These are phyloP conservation scores for Dactylella cylindrospora DNA, from an alignment of 2,329 filamentous ascomycete genomes.

Conservation along the genomic window DNA sequence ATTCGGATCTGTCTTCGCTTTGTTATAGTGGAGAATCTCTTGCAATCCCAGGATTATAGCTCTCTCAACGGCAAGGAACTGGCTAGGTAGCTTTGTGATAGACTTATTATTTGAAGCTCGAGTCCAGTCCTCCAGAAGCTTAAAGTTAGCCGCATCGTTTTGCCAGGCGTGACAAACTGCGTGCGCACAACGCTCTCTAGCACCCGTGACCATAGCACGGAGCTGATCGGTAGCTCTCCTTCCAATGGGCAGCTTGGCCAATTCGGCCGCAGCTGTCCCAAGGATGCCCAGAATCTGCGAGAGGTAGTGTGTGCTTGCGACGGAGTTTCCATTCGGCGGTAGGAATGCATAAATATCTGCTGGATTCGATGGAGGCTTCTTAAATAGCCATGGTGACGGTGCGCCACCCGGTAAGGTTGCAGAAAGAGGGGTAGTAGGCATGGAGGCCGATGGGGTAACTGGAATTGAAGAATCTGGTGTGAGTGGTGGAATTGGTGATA, in stretches of 20 bases:
- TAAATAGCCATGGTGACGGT: conserved; percentile 25
- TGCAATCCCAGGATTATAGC: conserved; percentile 83
- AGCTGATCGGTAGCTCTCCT: conserved; percentile 71
- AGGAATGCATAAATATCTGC: conserved; percentile 58
- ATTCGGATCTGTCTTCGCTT: conserved; percentile 74
- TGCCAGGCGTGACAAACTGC: conserved; percentile 91
- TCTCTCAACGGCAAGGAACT: conserved; percentile 82
- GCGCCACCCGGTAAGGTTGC: conserved; percentile 67
- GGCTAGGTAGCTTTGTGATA: conserved; percentile 84
- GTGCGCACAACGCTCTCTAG: conserved; percentile 80
- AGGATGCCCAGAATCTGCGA: conserved; percentile 78
- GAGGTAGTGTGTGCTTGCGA: conserved; percentile 88
- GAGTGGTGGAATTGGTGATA: conserved; percentile 75
- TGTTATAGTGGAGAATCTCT: conserved; percentile 89
- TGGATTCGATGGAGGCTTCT: conserved; percentile 8
- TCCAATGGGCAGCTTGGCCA: conserved; percentile 54
- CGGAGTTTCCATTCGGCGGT: conserved; percentile 90
- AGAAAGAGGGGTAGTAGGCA: conserved; percentile 70
- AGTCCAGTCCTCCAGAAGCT: conserved; percentile 90
- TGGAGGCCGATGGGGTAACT: conserved; percentile 59
- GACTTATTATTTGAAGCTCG: conserved; percentile 78
- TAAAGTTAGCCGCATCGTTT: conserved; percentile 87
- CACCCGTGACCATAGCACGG: conserved; percentile 70
- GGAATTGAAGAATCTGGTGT: conserved; percentile 61
- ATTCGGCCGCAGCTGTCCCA: conserved; percentile 59